Conservation (phyloP, 192 early-diverging fungal species). For the Linnemannia exigua region DNA sequence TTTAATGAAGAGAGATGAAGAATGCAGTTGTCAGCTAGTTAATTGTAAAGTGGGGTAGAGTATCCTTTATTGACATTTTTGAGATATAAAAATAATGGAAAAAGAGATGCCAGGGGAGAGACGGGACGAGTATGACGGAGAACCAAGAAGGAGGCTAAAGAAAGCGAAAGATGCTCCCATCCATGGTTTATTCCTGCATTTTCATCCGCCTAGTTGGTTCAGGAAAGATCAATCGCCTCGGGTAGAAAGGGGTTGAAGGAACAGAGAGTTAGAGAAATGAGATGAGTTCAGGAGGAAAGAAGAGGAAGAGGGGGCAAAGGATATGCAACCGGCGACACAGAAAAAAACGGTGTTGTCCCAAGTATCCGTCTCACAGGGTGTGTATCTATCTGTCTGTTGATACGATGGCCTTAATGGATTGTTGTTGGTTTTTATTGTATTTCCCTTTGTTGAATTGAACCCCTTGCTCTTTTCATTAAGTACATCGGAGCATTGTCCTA, state of each 20-base stretch:
- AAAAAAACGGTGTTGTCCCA: neutral
- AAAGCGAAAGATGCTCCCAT: neutral
- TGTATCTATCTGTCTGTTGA: neutral
- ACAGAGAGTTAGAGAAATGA: neutral
- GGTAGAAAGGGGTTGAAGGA: neutral
- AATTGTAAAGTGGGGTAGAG: neutral
- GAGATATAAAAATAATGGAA: neutral
- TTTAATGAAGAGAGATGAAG: neutral
- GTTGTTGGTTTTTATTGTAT: neutral
- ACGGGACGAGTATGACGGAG: neutral
- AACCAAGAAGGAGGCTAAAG: neutral
- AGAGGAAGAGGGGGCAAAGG: neutral
- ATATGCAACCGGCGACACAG: neutral
- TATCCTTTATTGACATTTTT: neutral
- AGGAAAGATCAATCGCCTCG: neutral
- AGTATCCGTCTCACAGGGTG: neutral
- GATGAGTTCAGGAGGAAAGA: neutral
- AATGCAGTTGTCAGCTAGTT: neutral
- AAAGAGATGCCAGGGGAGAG: neutral
- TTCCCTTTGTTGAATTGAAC: neutral
- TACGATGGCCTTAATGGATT: neutral
- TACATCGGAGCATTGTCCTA: neutral
- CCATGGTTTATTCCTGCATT: no score
- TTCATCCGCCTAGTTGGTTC: neutral
- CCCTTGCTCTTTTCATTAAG: neutral